Conservation (phyloP, 139 green algal species). For the Chlamydomonas schloesseri region DNA sequence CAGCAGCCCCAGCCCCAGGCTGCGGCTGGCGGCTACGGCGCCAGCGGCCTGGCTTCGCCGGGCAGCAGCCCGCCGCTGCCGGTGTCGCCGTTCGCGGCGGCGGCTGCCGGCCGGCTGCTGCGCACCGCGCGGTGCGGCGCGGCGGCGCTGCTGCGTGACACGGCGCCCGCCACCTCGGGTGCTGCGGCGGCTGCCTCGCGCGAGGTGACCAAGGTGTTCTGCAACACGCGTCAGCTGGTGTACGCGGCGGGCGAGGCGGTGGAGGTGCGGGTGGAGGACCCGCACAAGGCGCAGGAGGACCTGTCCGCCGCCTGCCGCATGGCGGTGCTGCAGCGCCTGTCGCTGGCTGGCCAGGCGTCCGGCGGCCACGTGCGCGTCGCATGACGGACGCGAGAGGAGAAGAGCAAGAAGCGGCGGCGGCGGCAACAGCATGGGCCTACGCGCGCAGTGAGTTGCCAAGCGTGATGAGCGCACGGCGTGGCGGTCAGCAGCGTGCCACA, state of each 20-base stretch:
- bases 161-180: too few species aligned
- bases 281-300: conserved; percentile 18
- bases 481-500: too few species aligned
- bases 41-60: too few species aligned
- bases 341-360: neutral
- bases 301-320: conserved; percentile 9
- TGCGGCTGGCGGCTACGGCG: neutral
- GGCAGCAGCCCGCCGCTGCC: neutral
- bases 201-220: conserved; percentile 8
- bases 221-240: conserved; percentile 17
- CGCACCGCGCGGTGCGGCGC: conserved; percentile 26
- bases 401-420: too few species aligned
- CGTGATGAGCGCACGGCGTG: too few species aligned
- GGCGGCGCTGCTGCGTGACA: conserved; percentile 24
- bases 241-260: neutral
- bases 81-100: neutral
- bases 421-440: too few species aligned
- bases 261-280: conserved; percentile 26
- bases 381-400: too few species aligned
- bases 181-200: neutral
- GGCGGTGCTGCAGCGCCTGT: conserved; percentile 15
- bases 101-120: conserved; percentile 9
- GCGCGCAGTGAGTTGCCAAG: too few species aligned
- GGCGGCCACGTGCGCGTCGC: too few species aligned
- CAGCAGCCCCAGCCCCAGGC: neutral